A percentile compares a stretch with the other conserved stretches of the same genome.
These are phyloP conservation scores for Neurospora sp. DNA, from an alignment of 495 filamentous ascomycete genomes.

Conservation along the genomic window DNA sequence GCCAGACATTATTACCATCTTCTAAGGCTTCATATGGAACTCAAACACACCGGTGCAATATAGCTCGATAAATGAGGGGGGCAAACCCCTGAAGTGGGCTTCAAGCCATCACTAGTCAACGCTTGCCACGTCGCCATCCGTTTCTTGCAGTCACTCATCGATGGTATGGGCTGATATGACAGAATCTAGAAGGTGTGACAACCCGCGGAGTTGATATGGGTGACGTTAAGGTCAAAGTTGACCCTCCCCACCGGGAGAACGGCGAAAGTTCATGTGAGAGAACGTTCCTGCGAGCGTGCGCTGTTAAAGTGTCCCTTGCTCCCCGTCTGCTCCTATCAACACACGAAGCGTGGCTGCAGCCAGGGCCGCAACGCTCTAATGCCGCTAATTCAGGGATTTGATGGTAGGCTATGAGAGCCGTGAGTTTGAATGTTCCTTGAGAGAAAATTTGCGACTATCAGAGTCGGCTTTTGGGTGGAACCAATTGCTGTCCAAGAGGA, in stretches of 20 bases:
- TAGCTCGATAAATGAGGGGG: conserved; percentile 5
- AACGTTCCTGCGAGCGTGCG: conserved; percentile 16
- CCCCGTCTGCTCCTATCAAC: conserved; percentile 3
- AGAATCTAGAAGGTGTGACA: background rate
- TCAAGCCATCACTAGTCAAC: conserved; percentile 15
- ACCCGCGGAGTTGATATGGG: background rate
- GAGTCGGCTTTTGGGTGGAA: background rate
- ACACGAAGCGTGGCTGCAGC: conserved; percentile 12
- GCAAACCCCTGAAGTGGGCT: conserved; percentile 5
- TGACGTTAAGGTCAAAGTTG: background rate
- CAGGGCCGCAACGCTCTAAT: background rate
- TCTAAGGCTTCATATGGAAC: background rate
- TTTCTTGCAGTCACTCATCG: background rate
- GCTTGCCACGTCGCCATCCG: conserved; percentile 19
- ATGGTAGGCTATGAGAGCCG: background rate
- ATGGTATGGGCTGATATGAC: background rate
- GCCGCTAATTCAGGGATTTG: background rate
- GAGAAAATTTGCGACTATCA: background rate
- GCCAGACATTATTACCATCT: background rate
- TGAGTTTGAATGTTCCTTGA: background rate
- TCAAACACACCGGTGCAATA: conserved; percentile 9
- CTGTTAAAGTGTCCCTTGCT: background rate
- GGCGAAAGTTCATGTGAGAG: conserved; percentile 25
- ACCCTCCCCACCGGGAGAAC: background rate
- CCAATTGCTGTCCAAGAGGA: background rate